Evolutionary conservation across 768 basidiomycete genomes (phyloP).

Genomic region (Dioszegia crocea): DNA sequence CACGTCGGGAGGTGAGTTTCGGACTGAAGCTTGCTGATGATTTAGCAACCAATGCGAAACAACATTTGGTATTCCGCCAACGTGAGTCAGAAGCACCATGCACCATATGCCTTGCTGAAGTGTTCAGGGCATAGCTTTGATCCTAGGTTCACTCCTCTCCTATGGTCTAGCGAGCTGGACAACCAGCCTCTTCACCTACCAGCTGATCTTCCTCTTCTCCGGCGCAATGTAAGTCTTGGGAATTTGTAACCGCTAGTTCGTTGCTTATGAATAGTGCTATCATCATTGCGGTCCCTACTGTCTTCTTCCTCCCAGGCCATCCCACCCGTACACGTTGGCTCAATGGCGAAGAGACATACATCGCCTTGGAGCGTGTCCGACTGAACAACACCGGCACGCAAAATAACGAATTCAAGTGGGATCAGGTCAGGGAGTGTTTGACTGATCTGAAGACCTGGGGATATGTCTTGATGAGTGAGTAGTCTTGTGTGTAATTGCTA

Average conservation of each 20-base stretch:
- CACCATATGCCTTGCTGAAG: neutral
- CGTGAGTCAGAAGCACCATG: neutral
- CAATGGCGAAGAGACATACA: slow-evolving; percentile 44
- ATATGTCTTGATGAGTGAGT: slow-evolving; percentile 50
- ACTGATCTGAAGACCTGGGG: slow-evolving; percentile 54
- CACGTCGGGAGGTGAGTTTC: slow-evolving; percentile 51
- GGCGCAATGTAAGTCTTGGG: slow-evolving; percentile 43
- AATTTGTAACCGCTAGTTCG: slow-evolving; percentile 1
- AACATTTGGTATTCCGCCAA: slow-evolving; percentile 51
- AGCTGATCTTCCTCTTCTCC: slow-evolving; percentile 54
- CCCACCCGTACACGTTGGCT: slow-evolving; percentile 41
- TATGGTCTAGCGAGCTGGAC: slow-evolving; percentile 53
- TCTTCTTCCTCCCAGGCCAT: slow-evolving; percentile 46
- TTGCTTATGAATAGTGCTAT: slow-evolving; percentile 1
- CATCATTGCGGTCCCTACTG: slow-evolving; percentile 13
- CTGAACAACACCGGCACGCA: slow-evolving; percentile 36
- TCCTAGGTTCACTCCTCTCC: slow-evolving; percentile 54
- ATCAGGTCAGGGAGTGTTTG: slow-evolving; percentile 34
- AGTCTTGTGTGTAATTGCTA: neutral
- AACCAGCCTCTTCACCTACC: slow-evolving; percentile 50
- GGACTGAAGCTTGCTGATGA: neutral
- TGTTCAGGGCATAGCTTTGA: slow-evolving; percentile 49
- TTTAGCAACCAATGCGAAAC: slow-evolving; percentile 5
- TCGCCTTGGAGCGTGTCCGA: slow-evolving; percentile 34
- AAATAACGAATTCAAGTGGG: slow-evolving; percentile 35